Conservation (phyloP, 805 yeast genomes). For the Blastobotrys robertii region DNA sequence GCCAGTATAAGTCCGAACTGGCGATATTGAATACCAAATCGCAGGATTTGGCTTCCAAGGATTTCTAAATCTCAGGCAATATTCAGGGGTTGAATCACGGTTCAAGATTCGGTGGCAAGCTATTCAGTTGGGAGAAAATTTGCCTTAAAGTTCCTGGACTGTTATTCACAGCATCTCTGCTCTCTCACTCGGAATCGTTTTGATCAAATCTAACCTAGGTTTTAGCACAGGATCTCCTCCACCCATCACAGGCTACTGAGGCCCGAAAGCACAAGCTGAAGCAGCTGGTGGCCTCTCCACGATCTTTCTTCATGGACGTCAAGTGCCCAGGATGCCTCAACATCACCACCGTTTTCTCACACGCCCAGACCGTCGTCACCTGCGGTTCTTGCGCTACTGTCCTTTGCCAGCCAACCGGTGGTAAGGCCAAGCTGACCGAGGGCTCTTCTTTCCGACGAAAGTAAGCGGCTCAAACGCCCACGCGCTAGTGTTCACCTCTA, state of each 20-base stretch:
- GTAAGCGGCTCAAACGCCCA: slow-evolving; percentile 37
- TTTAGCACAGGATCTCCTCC: slow-evolving; percentile 97
- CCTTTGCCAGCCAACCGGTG: slow-evolving; percentile 99
- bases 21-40: too few species aligned
- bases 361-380: slow-evolving; percentile 99
- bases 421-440: slow-evolving; percentile 98
- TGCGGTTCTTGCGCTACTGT: slow-evolving; percentile 99
- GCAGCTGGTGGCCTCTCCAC: slow-evolving; percentile 94
- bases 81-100: too few species aligned
- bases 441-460: slow-evolving; percentile 99
- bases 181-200: too few species aligned
- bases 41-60: too few species aligned
- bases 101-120: too few species aligned
- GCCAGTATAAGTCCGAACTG: too few species aligned
- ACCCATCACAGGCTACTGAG: slow-evolving; percentile 97
- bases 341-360: slow-evolving; percentile 99
- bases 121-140: too few species aligned
- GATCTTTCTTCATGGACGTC: slow-evolving; percentile 99
- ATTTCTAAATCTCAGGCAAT: too few species aligned
- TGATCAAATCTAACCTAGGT: slow-evolving; percentile 41
- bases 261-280: slow-evolving; percentile 94
- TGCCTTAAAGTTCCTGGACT: too few species aligned
- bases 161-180: too few species aligned
- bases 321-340: slow-evolving; percentile 99
- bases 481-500: too few species aligned